phyloP scores from a whole-genome alignment of 208 protist genomes.

The Crithidia expoeki region DNA sequence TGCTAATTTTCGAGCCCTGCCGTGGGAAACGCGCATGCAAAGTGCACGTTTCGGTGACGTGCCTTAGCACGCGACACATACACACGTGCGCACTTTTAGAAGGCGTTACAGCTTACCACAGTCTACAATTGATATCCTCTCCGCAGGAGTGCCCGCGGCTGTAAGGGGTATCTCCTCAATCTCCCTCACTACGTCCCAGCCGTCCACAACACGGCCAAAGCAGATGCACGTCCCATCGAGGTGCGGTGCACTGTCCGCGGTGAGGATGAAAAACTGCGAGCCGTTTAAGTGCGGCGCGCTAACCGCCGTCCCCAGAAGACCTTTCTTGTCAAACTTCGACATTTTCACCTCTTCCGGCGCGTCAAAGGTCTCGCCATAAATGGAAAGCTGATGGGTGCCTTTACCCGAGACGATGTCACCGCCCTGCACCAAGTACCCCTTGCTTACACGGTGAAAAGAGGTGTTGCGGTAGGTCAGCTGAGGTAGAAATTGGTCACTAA shows the following conservation, averaged over 20 bases:
- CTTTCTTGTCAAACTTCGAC: constrained; percentile 79
- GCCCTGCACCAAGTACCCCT: constrained; percentile 92
- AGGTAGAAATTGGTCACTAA: constrained; percentile 79
- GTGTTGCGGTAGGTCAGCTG: constrained; percentile 91
- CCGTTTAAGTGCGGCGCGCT: constrained; percentile 97
- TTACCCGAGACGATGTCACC: constrained; percentile 82
- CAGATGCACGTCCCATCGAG: constrained; percentile 95
- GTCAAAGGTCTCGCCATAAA: constrained; percentile 96
- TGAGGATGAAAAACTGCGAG: constrained; percentile 93
- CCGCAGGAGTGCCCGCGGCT: constrained; percentile 45
- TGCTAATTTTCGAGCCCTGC: too few species aligned
- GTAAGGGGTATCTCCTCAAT: constrained; percentile 69
- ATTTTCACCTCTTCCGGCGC: constrained; percentile 95
- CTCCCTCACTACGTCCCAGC: constrained; percentile 81
- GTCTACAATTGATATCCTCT: constrained; percentile 61
- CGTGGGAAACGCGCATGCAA: too few species aligned
- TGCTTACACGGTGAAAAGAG: constrained; percentile 93
- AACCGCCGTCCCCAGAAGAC: constrained; percentile 98
- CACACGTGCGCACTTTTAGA: neutral
- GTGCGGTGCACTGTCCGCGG: constrained; percentile 66
- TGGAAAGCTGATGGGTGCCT: constrained; percentile 95
- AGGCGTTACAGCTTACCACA: constrained; percentile 48
- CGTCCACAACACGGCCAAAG: constrained; percentile 91
- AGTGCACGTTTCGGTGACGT: too few species aligned
- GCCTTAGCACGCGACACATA: too few species aligned